Base-by-base conservation (phyloP, 2,329 filamentous ascomycete species). In the Pyrenophora seminiperda region DNA sequence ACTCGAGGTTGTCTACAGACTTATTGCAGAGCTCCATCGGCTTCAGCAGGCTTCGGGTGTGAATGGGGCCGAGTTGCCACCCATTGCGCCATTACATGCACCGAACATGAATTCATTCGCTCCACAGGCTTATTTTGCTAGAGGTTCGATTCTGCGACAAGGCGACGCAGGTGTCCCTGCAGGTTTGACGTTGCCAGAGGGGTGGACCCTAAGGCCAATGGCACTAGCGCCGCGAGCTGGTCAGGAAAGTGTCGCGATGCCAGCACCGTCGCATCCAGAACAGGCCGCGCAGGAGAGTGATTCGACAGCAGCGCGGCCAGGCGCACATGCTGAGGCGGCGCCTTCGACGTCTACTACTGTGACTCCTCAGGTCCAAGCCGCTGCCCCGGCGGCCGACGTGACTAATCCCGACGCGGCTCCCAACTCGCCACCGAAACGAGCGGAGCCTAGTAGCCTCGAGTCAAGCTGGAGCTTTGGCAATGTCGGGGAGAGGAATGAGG, bases 391-490 rank as follows among this genome's bases (percentile, higher is more conserved):
- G 30, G 14, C 47, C 19, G 20, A 51, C 20, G 34, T 46, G 40
- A 39, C 47, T 27, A 36, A 47, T 30, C 13, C 54, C 38, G 49
- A 14, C 18, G 39, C 54, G 24, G 32, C 41, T n/a, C 40, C 53
- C 30, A 51, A 24, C 29, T 46, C 61, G 14, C 61, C 67, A 5
- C 59, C 65, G 7, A 68, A 66, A 39, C 24, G 53, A 37, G 62
- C 53, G 11, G 68, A 69, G 39, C 61, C 65, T 13, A 68, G 58
- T 40, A 68, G 63, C 3, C 58, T 72, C 3, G 68, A 63, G 30
- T 73, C 70, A 15, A 72, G 70, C 37, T 72, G 69, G 70, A 70
- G 66, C 44, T 73, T 73, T 50, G 67, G 62, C 7, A 68, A 70
- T 31, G 48, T 61, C 17, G 56, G 50, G 10, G 63, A 62, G 41